Conservation (phyloP, 768 basidiomycete genomes). For the Mrakia gelida region DNA sequence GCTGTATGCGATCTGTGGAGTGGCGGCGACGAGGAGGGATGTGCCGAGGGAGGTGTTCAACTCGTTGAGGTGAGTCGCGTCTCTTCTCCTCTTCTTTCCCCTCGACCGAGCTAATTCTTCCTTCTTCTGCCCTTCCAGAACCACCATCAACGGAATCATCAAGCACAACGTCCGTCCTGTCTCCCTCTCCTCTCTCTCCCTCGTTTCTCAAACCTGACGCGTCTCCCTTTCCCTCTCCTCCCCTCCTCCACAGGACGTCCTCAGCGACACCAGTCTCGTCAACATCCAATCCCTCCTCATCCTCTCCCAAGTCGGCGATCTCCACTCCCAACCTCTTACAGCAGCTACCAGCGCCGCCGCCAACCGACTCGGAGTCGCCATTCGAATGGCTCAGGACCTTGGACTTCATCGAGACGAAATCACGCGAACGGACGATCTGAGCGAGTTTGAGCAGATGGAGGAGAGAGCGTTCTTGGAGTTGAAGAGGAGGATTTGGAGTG, state of each 20-base stretch:
- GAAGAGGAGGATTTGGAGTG: slow-evolving; percentile 84
- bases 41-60: slow-evolving; percentile 76
- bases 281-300: slow-evolving; percentile 86
- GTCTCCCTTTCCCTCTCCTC: slow-evolving; percentile 37
- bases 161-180: slow-evolving; percentile 67
- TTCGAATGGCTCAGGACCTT: slow-evolving; percentile 96
- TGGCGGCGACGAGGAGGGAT: slow-evolving; percentile 75
- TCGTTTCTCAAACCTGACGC: background rate
- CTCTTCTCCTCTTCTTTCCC: no score
- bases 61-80: slow-evolving; percentile 52
- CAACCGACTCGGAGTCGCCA: slow-evolving; percentile 76
- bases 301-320: slow-evolving; percentile 79
- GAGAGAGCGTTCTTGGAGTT: slow-evolving; percentile 60
- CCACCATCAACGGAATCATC: slow-evolving; percentile 77
- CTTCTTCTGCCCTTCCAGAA: slow-evolving; percentile 45
- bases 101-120: background rate
- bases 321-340: slow-evolving; percentile 83
- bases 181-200: slow-evolving; percentile 46
- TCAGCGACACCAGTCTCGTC: slow-evolving; percentile 76
- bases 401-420: slow-evolving; percentile 85
- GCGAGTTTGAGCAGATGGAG: slow-evolving; percentile 58
- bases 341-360: slow-evolving; percentile 57
- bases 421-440: slow-evolving; percentile 46
- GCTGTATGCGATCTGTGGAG: slow-evolving; percentile 88
- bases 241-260: slow-evolving; percentile 63